These are phyloP conservation scores for Pneumocystis carinii DNA, from an alignment of 1,139 yeast genomes.

Conservation along the genomic window DNA sequence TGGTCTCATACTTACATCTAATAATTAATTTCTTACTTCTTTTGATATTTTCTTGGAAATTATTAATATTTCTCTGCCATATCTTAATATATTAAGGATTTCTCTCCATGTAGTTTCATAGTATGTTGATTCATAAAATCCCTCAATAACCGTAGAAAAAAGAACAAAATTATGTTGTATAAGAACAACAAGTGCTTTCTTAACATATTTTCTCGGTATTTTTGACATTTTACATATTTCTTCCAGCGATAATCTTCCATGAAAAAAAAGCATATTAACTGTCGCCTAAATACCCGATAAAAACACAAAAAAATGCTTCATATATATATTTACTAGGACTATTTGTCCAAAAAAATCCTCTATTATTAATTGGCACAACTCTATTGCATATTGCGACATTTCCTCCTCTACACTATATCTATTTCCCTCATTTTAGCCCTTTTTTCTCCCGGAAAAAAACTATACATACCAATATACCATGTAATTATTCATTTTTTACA, in stretches of 20 bases:
- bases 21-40: neutral
- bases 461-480: neutral
- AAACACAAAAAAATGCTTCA: neutral
- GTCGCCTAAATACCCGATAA: conserved; percentile 15
- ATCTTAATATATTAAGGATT: conserved; percentile 5
- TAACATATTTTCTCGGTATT: conserved; percentile 22
- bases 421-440: neutral
- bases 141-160: conserved; percentile 14
- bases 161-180: conserved; percentile 29
- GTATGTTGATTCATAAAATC: conserved; percentile 5
- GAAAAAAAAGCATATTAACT: conserved; percentile 22
- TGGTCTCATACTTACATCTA: neutral
- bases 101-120: conserved; percentile 10
- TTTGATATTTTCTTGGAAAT: conserved; percentile 4
- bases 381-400: conserved; percentile 16
- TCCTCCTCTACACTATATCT: neutral
- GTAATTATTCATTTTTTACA: too few relatives aligned
- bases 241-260: conserved; percentile 25
- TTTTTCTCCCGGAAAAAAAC: neutral
- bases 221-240: conserved; percentile 21
- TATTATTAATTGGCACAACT: conserved; percentile 23
- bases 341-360: conserved; percentile 26
- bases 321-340: conserved; percentile 18
- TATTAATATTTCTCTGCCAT: conserved; percentile 6
- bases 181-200: conserved; percentile 27